A percentile compares a stretch with the other conserved stretches of the same genome.
Conservation (phyloP, 1,284 basidiomycete genomes). For the Ustilago bromivora region DNA sequence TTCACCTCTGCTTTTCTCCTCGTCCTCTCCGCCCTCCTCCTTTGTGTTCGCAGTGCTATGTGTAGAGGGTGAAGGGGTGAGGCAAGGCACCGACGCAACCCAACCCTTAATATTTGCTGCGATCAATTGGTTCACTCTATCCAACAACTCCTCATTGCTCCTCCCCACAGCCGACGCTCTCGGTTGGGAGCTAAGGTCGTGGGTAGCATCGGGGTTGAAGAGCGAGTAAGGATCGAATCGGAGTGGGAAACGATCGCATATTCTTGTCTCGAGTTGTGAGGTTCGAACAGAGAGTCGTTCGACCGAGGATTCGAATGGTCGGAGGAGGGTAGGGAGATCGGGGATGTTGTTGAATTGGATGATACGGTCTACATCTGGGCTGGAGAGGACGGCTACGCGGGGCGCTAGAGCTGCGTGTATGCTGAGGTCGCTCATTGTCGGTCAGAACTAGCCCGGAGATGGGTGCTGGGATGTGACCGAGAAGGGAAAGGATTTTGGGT, state of each 20-base stretch:
- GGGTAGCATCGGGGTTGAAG: slow-evolving; percentile 42
- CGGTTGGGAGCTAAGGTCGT: slow-evolving; percentile 16
- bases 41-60: neutral
- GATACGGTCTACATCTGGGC: slow-evolving; percentile 57
- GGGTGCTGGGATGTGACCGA: neutral
- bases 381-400: slow-evolving; percentile 61
- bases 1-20: slow-evolving; percentile 1
- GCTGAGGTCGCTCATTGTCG: slow-evolving; percentile 40
- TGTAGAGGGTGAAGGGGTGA: neutral
- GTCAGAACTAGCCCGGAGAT: neutral
- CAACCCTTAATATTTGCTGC: slow-evolving; percentile 52
- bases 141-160: slow-evolving; percentile 41
- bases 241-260: slow-evolving; percentile 58
- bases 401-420: slow-evolving; percentile 63
- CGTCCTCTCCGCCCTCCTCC: neutral
- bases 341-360: slow-evolving; percentile 50
- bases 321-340: slow-evolving; percentile 58
- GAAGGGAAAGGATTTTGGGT: neutral
- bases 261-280: slow-evolving; percentile 60
- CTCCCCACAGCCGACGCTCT: slow-evolving; percentile 21
- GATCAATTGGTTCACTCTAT: slow-evolving; percentile 54
- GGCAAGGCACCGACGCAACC: slow-evolving; percentile 28
- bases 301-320: slow-evolving; percentile 59
- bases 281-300: slow-evolving; percentile 60
- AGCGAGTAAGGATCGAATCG: slow-evolving; percentile 58